phyloP scores from a whole-genome alignment of 1,284 basidiomycete species.

The Sanghuangporus sanghuang region DNA sequence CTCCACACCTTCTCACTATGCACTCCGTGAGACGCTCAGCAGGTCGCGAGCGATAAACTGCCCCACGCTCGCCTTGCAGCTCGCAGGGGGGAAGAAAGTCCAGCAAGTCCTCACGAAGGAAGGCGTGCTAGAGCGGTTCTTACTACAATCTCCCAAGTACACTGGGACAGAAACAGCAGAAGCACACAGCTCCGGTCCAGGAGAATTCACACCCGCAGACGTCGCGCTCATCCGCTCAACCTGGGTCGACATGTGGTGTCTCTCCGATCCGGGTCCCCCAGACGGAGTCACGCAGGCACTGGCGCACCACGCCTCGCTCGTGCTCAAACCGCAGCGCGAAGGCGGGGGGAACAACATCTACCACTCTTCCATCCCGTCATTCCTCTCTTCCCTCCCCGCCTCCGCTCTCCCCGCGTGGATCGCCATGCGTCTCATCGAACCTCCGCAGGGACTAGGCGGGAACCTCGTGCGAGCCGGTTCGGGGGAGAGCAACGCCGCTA shows the following conservation, averaged over 20 bases:
- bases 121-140: constrained; percentile 71
- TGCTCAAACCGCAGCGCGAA: constrained; percentile 94
- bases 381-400: constrained; percentile 57
- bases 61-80: constrained; percentile 85
- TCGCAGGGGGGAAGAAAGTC: constrained; percentile 94
- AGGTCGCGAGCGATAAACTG: constrained; percentile 87
- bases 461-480: constrained; percentile 67
- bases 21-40: constrained; percentile 74
- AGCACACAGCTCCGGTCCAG: constrained; percentile 26
- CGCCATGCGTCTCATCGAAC: constrained; percentile 86
- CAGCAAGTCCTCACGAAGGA: constrained; percentile 84
- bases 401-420: constrained; percentile 80
- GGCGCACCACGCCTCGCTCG: constrained; percentile 53
- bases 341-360: constrained; percentile 98
- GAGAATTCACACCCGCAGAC: constrained; percentile 33
- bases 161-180: too few species aligned
- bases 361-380: constrained; percentile 73
- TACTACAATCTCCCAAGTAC: too few species aligned
- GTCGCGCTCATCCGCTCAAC: constrained; percentile 53
- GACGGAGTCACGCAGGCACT: constrained; percentile 52
- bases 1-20: constrained; percentile 55
- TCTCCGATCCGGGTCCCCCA: constrained; percentile 37
- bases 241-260: constrained; percentile 81
- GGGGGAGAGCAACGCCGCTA: constrained; percentile 33
- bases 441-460: constrained; percentile 63